Base-by-base conservation (phyloP, 2,329 filamentous ascomycete genomes). In the Alternaria sp. region DNA sequence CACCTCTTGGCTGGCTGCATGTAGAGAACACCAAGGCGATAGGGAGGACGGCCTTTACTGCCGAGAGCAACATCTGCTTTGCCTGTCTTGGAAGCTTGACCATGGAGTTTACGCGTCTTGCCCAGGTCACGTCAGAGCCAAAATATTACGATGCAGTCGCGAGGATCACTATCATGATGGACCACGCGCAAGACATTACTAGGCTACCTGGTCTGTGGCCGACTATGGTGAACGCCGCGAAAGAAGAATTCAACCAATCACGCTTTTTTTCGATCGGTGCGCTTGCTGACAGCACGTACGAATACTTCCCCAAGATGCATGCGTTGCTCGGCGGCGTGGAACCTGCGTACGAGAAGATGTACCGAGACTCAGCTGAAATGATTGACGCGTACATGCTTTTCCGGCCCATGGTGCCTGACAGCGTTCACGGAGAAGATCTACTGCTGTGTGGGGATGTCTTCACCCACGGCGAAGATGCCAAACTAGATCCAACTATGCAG, bases 311-410 rank as follows among this genome's bases (percentile, higher is more conserved):
- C 14, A 79, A 79, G 55, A 75, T 73, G 66, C 64, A 69, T 54
- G 69, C 73, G 30, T 68, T 79, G 8, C 69, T 78, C 10, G 75
- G 76, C 12, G 84, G 84, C 7, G 65, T 78, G 2, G 79, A 82
- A 5, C 78, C 80, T 0, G 75, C 81, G 10, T 86, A 86, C 68
- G 69, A 81, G 18, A 84, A 84, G 14, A 77, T 88, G 16, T 92
- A 89, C 72, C 85, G 89, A 65, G 81, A 77, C 43, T 77, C 78
- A 3, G 79, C 81, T 54, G 55, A 69, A 9, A 76, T 81, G 30
- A 82, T 82, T 8, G 81, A 81, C 52, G 77, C 81, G 50, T 74
- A 85, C 70, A 81, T 83, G 59, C 74, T 86, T 9, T 86, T 82
- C 70, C 80, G 84, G 11, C 83, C 85, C 16, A 72, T 76, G 65